Conservation (phyloP, 2,329 filamentous ascomycete genomes). For the Cercospora sojina region DNA sequence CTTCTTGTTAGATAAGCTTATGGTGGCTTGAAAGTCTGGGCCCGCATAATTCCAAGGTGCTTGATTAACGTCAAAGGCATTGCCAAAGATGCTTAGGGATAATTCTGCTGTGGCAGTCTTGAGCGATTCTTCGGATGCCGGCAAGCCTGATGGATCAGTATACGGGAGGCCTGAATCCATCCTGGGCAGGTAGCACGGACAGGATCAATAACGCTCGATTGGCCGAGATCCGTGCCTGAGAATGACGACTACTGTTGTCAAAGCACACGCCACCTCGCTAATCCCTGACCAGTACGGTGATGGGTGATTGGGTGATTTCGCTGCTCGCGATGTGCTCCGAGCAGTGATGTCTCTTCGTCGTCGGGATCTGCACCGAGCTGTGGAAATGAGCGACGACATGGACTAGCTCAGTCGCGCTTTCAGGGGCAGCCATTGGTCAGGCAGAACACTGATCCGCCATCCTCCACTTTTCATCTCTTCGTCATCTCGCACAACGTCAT, state of each 20-base stretch:
- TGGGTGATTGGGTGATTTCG: background rate
- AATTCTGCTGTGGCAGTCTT: slow-evolving; percentile 6
- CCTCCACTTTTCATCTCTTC: slow-evolving; percentile 2
- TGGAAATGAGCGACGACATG: background rate
- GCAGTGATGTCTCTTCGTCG: background rate
- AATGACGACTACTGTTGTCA: slow-evolving; percentile 1
- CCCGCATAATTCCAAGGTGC: slow-evolving; percentile 3
- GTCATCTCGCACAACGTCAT: slow-evolving; percentile 4
- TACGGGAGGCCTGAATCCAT: slow-evolving; percentile 4
- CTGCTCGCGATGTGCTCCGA: background rate
- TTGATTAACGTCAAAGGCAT: background rate
- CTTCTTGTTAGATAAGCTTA: background rate
- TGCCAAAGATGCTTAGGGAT: background rate
- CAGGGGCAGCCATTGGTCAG: background rate
- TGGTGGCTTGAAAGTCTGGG: slow-evolving; percentile 8
- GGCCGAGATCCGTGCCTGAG: background rate
- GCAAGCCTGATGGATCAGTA: background rate
- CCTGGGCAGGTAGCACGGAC: background rate
- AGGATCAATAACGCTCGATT: slow-evolving; percentile 7
- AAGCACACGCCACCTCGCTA: background rate
- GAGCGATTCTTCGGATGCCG: background rate
- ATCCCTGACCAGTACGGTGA: background rate
- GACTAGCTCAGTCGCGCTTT: background rate
- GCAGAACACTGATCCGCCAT: slow-evolving; percentile 1
- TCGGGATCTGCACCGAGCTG: background rate